These are phyloP conservation scores for Diaporthe citriasiana DNA, from an alignment of 2,329 filamentous ascomycete species.

Conservation along the genomic window DNA sequence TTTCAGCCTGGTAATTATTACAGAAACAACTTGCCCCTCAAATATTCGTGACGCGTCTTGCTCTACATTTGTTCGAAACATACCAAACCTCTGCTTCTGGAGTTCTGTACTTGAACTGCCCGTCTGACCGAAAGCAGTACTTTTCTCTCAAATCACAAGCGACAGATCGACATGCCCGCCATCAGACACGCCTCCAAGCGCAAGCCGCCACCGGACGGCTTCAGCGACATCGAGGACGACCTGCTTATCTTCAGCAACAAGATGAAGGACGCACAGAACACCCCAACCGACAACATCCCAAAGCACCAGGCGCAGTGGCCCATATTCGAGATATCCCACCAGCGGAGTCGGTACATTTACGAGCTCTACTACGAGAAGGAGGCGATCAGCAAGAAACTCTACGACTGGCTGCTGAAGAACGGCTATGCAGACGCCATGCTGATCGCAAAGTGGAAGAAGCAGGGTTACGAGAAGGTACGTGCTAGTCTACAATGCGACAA, in stretches of 20 bases:
- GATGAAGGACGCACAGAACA: constrained; percentile 96
- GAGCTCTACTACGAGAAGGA: constrained; percentile 98
- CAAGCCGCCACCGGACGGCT: constrained; percentile 88
- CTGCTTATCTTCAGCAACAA: constrained; percentile 89
- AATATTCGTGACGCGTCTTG: not conserved
- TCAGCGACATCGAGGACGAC: constrained; percentile 89
- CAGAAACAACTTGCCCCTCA: not conserved
- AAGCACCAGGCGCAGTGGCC: constrained; percentile 97
- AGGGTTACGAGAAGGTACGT: constrained; percentile 94
- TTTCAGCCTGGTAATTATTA: constrained; percentile 25
- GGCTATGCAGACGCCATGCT: constrained; percentile 94
- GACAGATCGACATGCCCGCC: constrained; percentile 74
- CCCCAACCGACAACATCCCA: constrained; percentile 81
- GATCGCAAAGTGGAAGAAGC: constrained; percentile 99
- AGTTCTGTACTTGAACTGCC: not conserved
- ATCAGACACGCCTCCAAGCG: constrained; percentile 81
- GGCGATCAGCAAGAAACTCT: constrained; percentile 90
- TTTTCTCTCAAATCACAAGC: not conserved
- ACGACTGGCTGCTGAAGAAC: constrained; percentile 98
- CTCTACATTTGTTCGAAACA: constrained; percentile 9
- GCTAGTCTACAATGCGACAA: not conserved
- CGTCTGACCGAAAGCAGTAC: not conserved
- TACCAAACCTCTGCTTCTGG: not conserved
- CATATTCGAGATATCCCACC: constrained; percentile 96
- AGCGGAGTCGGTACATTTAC: constrained; percentile 93